Percentiles rank a stretch among this genome's conserved stretches.
Conservation (phyloP, 2,329 filamentous ascomycete genomes). For the Aureobasidium sp. region DNA sequence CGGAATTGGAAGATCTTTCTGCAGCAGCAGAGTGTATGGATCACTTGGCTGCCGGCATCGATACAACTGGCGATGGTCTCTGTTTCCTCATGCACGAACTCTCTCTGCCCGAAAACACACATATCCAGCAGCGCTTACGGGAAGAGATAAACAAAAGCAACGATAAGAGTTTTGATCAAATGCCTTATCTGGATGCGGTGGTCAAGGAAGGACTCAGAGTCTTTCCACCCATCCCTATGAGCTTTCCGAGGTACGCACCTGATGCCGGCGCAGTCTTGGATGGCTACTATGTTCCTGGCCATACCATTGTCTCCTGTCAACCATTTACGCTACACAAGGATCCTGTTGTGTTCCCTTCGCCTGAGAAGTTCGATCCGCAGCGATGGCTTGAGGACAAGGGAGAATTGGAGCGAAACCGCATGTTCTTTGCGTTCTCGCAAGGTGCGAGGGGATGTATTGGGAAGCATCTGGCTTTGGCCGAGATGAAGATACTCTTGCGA, state of each 20-base stretch:
- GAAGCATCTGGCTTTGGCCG: constrained; percentile 15
- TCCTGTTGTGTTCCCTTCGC: constrained; percentile 35
- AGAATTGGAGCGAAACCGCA: constrained; percentile 35
- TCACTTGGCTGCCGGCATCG: constrained; percentile 64
- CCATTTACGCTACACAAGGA: constrained; percentile 42
- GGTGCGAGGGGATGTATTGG: constrained; percentile 16
- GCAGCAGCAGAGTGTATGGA: constrained; percentile 54
- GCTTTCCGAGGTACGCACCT: constrained; percentile 43
- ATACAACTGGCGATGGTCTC: constrained; percentile 61
- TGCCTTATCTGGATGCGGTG: constrained; percentile 42
- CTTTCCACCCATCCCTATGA: constrained; percentile 44
- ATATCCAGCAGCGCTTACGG: constrained; percentile 12
- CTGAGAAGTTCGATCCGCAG: constrained; percentile 39
- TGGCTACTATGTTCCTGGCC: constrained; percentile 28
- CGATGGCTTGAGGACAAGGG: constrained; percentile 36
- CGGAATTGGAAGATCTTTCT: constrained; percentile 8
- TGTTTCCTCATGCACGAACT: constrained; percentile 67
- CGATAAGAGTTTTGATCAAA: constrained; percentile 14
- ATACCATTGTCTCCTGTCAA: constrained; percentile 39
- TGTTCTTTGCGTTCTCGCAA: constrained; percentile 17
- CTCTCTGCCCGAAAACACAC: constrained; percentile 44
- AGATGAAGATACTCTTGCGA: constrained; percentile 16
- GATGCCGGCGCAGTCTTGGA: constrained; percentile 29
- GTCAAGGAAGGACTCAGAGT: constrained; percentile 44
- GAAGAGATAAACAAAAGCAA: constrained; percentile 4